Evolutionary conservation across 1,139 yeast species (phyloP).

Genomic region (Schwanniomyces etchellsii): DNA sequence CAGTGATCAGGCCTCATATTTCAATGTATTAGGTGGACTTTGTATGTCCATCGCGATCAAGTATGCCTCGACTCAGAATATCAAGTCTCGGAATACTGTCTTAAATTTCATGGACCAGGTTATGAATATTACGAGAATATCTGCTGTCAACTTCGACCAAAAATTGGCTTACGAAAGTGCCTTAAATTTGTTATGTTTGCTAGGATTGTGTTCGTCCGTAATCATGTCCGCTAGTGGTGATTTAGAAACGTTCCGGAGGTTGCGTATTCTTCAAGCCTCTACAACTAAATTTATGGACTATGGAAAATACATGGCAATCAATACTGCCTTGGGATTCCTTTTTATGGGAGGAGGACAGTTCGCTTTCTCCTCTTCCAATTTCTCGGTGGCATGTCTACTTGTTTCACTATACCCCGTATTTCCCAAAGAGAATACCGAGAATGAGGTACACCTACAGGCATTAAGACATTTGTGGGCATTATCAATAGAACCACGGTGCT

Average conservation of each 20-base stretch:
- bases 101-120: slow-evolving; percentile 58
- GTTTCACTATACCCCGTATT: slow-evolving; percentile 73
- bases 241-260: slow-evolving; percentile 64
- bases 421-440: slow-evolving; percentile 41
- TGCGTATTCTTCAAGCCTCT: slow-evolving; percentile 63
- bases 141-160: slow-evolving; percentile 52
- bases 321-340: slow-evolving; percentile 79
- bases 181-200: slow-evolving; percentile 50
- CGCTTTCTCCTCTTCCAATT: slow-evolving; percentile 60
- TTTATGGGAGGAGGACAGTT: slow-evolving; percentile 93
- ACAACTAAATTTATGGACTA: slow-evolving; percentile 45
- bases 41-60: slow-evolving; percentile 72
- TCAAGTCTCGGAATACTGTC: slow-evolving; percentile 52
- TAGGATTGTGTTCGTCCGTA: slow-evolving; percentile 62
- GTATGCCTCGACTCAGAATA: slow-evolving; percentile 67
- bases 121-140: slow-evolving; percentile 46
- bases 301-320: slow-evolving; percentile 75
- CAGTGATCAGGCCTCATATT: slow-evolving; percentile 60
- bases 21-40: slow-evolving; percentile 69
- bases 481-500: slow-evolving; percentile 75
- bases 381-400: slow-evolving; percentile 69
- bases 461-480: slow-evolving; percentile 89
- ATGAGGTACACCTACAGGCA: slow-evolving; percentile 73
- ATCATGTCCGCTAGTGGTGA: slow-evolving; percentile 95
- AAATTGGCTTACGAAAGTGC: slow-evolving; percentile 54